Conservation (phyloP, 495 filamentous ascomycete species). For the Copromyces sp. region DNA sequence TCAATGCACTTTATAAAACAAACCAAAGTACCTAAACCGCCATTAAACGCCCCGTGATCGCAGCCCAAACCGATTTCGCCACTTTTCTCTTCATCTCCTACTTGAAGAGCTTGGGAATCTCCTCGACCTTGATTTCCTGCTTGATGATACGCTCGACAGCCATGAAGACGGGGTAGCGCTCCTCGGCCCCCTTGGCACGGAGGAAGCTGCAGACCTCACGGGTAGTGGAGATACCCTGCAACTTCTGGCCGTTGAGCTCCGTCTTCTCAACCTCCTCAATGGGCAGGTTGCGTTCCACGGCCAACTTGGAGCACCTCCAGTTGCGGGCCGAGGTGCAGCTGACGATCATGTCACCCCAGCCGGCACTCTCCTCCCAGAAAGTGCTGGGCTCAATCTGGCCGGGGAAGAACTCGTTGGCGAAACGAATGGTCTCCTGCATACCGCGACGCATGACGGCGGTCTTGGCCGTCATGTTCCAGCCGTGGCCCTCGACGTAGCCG, state of each 20-base stretch:
- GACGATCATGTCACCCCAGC: slow-evolving; percentile 94
- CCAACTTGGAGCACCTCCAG: slow-evolving; percentile 85
- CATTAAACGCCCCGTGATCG: background rate
- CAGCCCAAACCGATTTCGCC: background rate
- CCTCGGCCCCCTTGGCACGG: slow-evolving; percentile 61
- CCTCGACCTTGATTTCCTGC: slow-evolving; percentile 46
- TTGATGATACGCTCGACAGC: slow-evolving; percentile 63
- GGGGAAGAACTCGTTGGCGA: slow-evolving; percentile 85
- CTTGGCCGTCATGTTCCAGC: slow-evolving; percentile 98
- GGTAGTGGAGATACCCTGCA: slow-evolving; percentile 89
- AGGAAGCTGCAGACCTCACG: slow-evolving; percentile 84
- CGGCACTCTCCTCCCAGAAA: slow-evolving; percentile 92
- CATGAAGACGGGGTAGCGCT: slow-evolving; percentile 85
- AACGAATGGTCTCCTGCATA: slow-evolving; percentile 88
- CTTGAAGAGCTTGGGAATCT: slow-evolving; percentile 50
- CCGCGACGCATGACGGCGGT: slow-evolving; percentile 94
- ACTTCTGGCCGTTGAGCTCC: slow-evolving; percentile 93
- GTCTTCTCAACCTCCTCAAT: slow-evolving; percentile 80
- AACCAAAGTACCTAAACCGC: background rate
- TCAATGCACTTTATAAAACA: background rate
- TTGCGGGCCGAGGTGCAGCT: slow-evolving; percentile 86
- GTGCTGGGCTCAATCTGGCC: slow-evolving; percentile 67
- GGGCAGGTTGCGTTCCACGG: slow-evolving; percentile 63
- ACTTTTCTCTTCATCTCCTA: slow-evolving; percentile 8
- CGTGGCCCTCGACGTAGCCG: slow-evolving; percentile 88